Conservation (phyloP, 495 filamentous ascomycete species). For the Melanomma pulvis-pyrius region DNA sequence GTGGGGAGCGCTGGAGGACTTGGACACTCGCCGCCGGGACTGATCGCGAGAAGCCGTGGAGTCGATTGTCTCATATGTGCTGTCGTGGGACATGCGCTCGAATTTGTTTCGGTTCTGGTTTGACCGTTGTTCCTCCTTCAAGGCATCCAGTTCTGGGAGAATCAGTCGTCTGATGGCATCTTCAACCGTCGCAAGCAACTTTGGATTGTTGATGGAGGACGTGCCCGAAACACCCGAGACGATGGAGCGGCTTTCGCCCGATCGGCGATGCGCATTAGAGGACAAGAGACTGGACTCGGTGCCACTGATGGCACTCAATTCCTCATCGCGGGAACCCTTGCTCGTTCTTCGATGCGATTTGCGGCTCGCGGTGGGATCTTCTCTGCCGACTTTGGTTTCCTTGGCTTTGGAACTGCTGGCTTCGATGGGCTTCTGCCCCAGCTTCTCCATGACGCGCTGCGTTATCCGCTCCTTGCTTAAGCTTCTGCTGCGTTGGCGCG, state of each 20-base stretch:
- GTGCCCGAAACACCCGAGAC: slow-evolving; percentile 73
- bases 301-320: slow-evolving; percentile 60
- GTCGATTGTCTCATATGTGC: slow-evolving; percentile 50
- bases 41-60: slow-evolving; percentile 67
- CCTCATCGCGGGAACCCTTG: slow-evolving; percentile 61
- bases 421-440: slow-evolving; percentile 51
- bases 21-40: slow-evolving; percentile 61
- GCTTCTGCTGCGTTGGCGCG: slow-evolving; percentile 68
- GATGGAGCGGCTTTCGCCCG: slow-evolving; percentile 74
- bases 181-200: slow-evolving; percentile 91
- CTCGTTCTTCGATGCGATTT: slow-evolving; percentile 57
- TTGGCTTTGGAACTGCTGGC: slow-evolving; percentile 45
- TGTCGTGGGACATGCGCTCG: slow-evolving; percentile 56
- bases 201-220: slow-evolving; percentile 92
- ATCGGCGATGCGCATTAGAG: slow-evolving; percentile 67
- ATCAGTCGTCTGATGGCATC: slow-evolving; percentile 93
- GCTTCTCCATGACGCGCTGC: slow-evolving; percentile 70
- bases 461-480: slow-evolving; percentile 73
- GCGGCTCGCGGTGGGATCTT: slow-evolving; percentile 59
- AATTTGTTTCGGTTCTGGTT: slow-evolving; percentile 61
- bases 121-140: slow-evolving; percentile 84
- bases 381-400: slow-evolving; percentile 61
- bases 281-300: slow-evolving; percentile 75
- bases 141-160: slow-evolving; percentile 83
- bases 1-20: slow-evolving; percentile 71